Evolutionary conservation across 2,329 filamentous ascomycete species (phyloP).

Genomic region (Xylaria sp.): DNA sequence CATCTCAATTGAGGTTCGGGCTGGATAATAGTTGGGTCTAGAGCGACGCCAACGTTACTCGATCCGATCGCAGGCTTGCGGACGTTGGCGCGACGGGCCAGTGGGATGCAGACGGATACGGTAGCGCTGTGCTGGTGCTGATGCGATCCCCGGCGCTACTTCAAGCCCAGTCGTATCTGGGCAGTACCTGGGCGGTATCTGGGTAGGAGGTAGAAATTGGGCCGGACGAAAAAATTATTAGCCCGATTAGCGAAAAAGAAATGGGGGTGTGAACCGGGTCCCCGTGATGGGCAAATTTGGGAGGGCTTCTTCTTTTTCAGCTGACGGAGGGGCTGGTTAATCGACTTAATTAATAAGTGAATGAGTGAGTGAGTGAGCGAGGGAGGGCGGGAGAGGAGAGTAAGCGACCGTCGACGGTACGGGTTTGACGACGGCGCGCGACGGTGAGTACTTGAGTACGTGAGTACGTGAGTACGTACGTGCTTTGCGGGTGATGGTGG

Average conservation of each 20-base stretch:
- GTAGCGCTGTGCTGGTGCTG: background rate
- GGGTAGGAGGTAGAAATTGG: background rate
- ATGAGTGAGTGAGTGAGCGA: too few species aligned
- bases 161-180: background rate
- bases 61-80: slow-evolving; percentile 5
- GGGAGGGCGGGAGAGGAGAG: background rate
- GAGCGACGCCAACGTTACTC: slow-evolving; percentile 29
- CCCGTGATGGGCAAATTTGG: slow-evolving; percentile 20
- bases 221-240: slow-evolving; percentile 1
- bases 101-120: slow-evolving; percentile 7
- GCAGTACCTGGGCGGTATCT: background rate
- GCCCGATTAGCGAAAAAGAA: slow-evolving; percentile 19
- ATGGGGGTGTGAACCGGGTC: background rate
- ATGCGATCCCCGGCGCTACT: slow-evolving; percentile 4
- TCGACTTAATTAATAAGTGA: background rate
- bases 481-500: too few species aligned
- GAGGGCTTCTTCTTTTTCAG: slow-evolving; percentile 20
- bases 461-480: too few species aligned
- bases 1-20: slow-evolving; percentile 20
- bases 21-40: slow-evolving; percentile 24
- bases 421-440: too few species aligned
- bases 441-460: too few species aligned
- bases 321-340: slow-evolving; percentile 19
- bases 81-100: slow-evolving; percentile 21
- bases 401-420: too few species aligned